Evolutionary conservation across 2,329 filamentous ascomycete species (phyloP), one percentile per base, ranked within the genome.

Genomic region (Pyricularia grisea): DNA sequence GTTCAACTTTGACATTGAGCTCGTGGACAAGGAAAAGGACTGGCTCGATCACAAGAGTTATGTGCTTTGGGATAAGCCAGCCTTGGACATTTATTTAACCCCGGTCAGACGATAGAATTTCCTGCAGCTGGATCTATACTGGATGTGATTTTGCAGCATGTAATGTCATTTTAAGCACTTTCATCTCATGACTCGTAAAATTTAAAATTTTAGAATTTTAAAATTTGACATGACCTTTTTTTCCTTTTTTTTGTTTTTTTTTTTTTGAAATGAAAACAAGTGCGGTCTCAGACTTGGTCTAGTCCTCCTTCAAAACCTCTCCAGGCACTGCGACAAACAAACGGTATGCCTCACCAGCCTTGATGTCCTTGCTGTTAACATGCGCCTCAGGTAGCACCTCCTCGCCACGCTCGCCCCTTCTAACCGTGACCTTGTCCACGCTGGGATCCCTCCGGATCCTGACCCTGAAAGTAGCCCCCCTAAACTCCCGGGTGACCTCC

Each of bases 401-500:
- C 14, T 77, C 80, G 66, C 78, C 79, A 9, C 80, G 69, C 42
- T 73, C 75, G 5, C 85, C 79, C 25, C 76, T 63, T 28, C 60
- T 77, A 3, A 85, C 80, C 23, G 76, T 77, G 2, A 84, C 78
- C 4, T 77, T 75, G 55, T 78, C 71, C 10, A 81, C 81, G 30
- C 80, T 77, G 9, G 73, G 76, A 0, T 69, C 73, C 28, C 82
- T 79, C 36, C 75, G 78, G 28, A 87, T 79, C 27, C 81, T 76
- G 2, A 85, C 74, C 4, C 80, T 72, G 72, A 87, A 85, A 1
- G 75, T 81, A 17, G 84, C 84, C 1, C 81, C 84, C 17, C 85
- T 79, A 75, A 87, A 87, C 61, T 76, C 66, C 20, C 85, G 80
- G 20, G 75, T 80, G 23, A 81, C 83, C 69, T 79, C 81, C 72